These are phyloP conservation scores for Calonectria pseudoturangicola DNA, from an alignment of 2,329 filamentous ascomycete genomes.

Conservation along the genomic window DNA sequence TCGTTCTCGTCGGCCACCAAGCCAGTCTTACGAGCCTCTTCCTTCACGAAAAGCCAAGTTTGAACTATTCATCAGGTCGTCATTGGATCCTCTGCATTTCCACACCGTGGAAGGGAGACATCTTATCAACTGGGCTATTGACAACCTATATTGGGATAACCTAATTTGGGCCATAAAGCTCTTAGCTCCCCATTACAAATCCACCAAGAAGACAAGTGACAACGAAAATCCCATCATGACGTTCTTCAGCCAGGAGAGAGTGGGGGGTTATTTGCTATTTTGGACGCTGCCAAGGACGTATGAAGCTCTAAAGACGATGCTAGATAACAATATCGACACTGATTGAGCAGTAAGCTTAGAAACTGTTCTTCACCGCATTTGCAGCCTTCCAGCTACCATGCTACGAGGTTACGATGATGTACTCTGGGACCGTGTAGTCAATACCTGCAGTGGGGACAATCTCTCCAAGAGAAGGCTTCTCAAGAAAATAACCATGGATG, in stretches of 20 bases:
- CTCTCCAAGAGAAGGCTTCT: too few species aligned
- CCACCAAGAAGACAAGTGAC: background rate
- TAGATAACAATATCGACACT: background rate
- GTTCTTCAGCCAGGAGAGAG: conserved; percentile 21
- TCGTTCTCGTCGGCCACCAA: background rate
- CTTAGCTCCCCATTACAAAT: background rate
- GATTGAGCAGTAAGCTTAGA: background rate
- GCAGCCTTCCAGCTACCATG: background rate
- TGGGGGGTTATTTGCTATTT: conserved; percentile 18
- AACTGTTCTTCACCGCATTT: background rate
- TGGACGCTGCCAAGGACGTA: conserved; percentile 14
- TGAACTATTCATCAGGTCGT: background rate
- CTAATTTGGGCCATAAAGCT: conserved; percentile 23
- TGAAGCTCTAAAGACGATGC: background rate
- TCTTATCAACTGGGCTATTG: conserved; percentile 37
- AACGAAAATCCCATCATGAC: background rate
- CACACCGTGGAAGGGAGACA: conserved; percentile 8
- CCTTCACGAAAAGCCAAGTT: background rate
- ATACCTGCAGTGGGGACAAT: background rate
- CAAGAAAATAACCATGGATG: too few species aligned
- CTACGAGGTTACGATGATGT: too few species aligned
- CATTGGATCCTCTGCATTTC: background rate
- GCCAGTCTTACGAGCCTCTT: background rate
- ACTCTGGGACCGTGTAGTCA: background rate
- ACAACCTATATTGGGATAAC: conserved; percentile 10